phyloP scores from a whole-genome alignment of 495 filamentous ascomycete genomes.

The Pseudotulostoma volvatum region DNA sequence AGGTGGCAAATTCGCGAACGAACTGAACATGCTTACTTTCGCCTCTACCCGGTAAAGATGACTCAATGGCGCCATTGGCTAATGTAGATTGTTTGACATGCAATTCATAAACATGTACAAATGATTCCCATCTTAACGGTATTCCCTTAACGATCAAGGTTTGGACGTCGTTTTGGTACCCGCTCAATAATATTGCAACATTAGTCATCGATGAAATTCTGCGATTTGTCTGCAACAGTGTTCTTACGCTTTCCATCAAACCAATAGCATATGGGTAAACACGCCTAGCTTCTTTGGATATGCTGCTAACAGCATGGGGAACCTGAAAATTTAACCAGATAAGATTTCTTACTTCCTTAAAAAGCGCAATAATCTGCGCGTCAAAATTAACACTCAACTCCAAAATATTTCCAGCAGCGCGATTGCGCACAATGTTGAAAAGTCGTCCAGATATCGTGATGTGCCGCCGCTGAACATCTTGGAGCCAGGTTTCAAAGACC shows the following conservation, averaged over 20 bases:
- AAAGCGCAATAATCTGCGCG: slow-evolving; percentile 85
- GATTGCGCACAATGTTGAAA: slow-evolving; percentile 76
- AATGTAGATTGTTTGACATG: slow-evolving; percentile 59
- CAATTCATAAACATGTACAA: slow-evolving; percentile 89
- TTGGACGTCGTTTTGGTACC: slow-evolving; percentile 80
- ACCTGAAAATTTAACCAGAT: slow-evolving; percentile 85
- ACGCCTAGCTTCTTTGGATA: slow-evolving; percentile 90
- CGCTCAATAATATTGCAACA: slow-evolving; percentile 70
- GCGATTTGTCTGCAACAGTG: slow-evolving; percentile 69
- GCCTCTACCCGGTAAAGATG: slow-evolving; percentile 36
- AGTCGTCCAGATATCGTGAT: slow-evolving; percentile 82
- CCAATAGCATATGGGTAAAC: slow-evolving; percentile 97
- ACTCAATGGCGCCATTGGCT: slow-evolving; percentile 41
- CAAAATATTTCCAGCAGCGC: slow-evolving; percentile 67
- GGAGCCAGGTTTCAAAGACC: slow-evolving; percentile 88
- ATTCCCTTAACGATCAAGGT: slow-evolving; percentile 67
- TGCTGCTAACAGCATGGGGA: slow-evolving; percentile 82
- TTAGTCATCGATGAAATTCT: slow-evolving; percentile 69
- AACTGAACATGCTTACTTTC: slow-evolving; percentile 94
- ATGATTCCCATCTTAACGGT: slow-evolving; percentile 87
- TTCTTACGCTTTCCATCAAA: slow-evolving; percentile 92
- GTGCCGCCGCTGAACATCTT: slow-evolving; percentile 70
- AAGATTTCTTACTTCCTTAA: slow-evolving; percentile 97
- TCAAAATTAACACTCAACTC: slow-evolving; percentile 94
- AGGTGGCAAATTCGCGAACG: slow-evolving; percentile 75